Base-by-base conservation (phyloP, 2,329 filamentous ascomycete species). In the Sporothrix globosa region DNA sequence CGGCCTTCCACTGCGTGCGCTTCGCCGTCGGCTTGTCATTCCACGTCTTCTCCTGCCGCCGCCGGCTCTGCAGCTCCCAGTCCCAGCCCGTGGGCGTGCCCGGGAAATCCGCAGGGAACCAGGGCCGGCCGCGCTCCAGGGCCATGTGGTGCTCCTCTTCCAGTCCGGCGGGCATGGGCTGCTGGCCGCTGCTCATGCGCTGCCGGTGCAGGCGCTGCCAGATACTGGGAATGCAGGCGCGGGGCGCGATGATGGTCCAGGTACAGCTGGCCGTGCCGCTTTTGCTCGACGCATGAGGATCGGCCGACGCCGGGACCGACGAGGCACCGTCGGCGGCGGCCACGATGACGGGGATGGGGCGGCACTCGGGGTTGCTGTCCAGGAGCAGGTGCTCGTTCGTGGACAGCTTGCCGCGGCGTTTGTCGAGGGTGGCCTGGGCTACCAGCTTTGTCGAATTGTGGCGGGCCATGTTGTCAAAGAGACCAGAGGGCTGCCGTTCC, bases 161-260 rank as follows among this genome's bases (percentile, higher is more conserved):
- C 44, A 97, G 76, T 0, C 96, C 95, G 1, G 92, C 95, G 74
- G 97, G 93, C 30, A 90, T 86, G 1, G 92, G 91, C 6, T 69
- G 72, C 72, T 93, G 96, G 0, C 89, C 91, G 0, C 89, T 91
- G 0, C 11, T 21, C 39, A 96, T 83, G 0, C 92, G 92, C 72
- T 90, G 93, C 77, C 93, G 93, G 81, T 97, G 90, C 17, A 98
- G 81, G 61, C 88, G 89, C 75, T 95, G 91, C 96, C 96, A 99
- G 44, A 97, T 84, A 0, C 92, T 88, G 48, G 88, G 83, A 48
- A 98, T 91, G 75, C 92, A 97, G 77, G 92, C 93, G 93, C 95
- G 97, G 0, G 96, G 96, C 3, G 96, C 85, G 30, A 98, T 83
- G 1, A 98, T 78, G 0, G 90, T 96, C 93, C 93, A 98, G 6